Evolutionary conservation across 139 green algal genomes (phyloP).

Genomic region (Coccomyxa sp.): DNA sequence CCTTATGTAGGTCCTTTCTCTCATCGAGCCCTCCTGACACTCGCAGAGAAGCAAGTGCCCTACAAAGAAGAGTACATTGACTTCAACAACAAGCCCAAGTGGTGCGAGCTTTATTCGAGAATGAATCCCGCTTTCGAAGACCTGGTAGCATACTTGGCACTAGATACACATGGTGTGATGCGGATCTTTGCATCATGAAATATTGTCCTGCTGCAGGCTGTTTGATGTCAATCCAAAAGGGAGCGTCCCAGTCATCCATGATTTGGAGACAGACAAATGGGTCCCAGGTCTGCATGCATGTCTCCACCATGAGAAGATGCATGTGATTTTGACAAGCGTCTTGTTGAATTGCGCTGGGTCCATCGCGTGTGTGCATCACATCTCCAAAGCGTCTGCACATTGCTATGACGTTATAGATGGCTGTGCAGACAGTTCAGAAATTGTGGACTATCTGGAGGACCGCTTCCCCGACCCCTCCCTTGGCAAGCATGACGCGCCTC

Average conservation of each 20-base stretch:
- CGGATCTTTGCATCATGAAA: no score
- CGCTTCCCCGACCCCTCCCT: conserved; percentile 56
- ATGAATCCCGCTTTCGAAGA: background rate
- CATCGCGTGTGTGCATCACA: background rate
- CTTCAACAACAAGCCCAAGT: conserved; percentile 81
- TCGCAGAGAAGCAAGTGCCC: conserved; percentile 72
- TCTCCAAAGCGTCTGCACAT: background rate
- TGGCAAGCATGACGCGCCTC: conserved; percentile 26
- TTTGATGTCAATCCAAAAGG: conserved; percentile 50
- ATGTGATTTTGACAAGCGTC: background rate
- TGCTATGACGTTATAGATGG: background rate
- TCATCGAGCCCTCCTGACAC: conserved; percentile 77
- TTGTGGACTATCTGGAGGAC: conserved; percentile 70
- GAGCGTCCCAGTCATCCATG: conserved; percentile 81
- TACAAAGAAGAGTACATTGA: conserved; percentile 71
- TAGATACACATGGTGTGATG: no score
- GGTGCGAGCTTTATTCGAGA: conserved; percentile 31
- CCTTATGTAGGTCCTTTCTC: conserved; percentile 74
- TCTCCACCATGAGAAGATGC: background rate
- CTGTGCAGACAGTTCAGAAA: conserved; percentile 53
- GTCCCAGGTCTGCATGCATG: conserved; percentile 10
- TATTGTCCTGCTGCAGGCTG: conserved; percentile 11
- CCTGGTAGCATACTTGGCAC: no score
- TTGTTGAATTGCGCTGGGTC: background rate
- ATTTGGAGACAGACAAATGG: conserved; percentile 44